Evolutionary conservation across 306 rosid genomes (phyloP), one percentile per base, ranked within the genome.

Genomic region (Potentilla sterilis): DNA sequence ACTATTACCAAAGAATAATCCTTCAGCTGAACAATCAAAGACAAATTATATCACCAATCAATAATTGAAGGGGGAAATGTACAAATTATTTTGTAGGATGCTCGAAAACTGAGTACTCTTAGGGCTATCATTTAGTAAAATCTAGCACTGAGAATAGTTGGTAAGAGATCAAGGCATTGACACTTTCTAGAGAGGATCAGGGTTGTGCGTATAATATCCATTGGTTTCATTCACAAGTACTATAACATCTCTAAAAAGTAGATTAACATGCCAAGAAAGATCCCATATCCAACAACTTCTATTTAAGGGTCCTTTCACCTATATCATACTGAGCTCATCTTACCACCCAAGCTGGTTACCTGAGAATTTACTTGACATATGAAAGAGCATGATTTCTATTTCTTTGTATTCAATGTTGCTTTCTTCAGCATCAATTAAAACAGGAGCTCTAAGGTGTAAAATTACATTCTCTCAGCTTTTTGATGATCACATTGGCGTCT

Each of bases 381-480:
- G 18, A 59, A 58, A 70, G 11, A 41, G 59, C 34, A 32, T 12
- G 58, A 78, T 61, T 42, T 48, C 13, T 77, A n/a, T 54, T 54
- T 49, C 2, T 54, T 14, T 15, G 65, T 58, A 35, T 34, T 38
- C 52, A 47, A 37, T 7, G 24, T 57, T 38, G 44, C 40, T 51
- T 16, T 69, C 12, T 47, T 59, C 42, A 51, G 21, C 35, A 59
- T 48, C 21, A 44, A 28, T 24, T 6, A 11, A 22, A 58, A 59
- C 55, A 54, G 4, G 24, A 46, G 16, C 7, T 9, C 28, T 13
- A 0, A 42, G 38, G 62, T n/a, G n/a, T 16, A 15, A 64, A 40
- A 8, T 79, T 66, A 94, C 99, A 97, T 89, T 92, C 91, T 95
- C 97, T 83, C 57, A 95, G 93, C 84, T 95, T 95, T 81, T 89